These are phyloP conservation scores for Cutaneotrichosporon cutaneum DNA, from an alignment of 1,284 basidiomycete species.

Conservation along the genomic window DNA sequence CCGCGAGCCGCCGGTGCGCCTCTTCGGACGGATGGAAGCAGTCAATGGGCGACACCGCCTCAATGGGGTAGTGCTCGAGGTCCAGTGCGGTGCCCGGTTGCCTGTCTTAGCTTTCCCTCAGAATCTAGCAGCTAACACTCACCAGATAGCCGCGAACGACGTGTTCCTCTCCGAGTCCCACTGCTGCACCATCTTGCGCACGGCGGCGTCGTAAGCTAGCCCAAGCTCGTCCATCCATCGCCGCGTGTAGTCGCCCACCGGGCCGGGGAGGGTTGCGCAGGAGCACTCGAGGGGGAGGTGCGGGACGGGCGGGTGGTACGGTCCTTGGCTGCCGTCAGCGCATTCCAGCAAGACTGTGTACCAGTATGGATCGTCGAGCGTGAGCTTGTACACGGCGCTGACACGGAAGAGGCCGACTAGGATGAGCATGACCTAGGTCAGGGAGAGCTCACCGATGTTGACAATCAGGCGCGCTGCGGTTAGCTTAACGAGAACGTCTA, in stretches of 20 bases:
- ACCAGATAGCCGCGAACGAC: slow-evolving; percentile 46
- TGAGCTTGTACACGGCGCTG: slow-evolving; percentile 49
- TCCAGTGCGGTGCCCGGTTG: slow-evolving; percentile 50
- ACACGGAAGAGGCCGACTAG: slow-evolving; percentile 50
- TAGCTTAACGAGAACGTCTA: background rate
- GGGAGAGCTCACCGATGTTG: slow-evolving; percentile 36
- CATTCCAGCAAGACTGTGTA: slow-evolving; percentile 7
- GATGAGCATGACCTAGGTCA: background rate
- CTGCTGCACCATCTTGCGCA: slow-evolving; percentile 40
- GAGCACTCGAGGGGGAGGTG: slow-evolving; percentile 46
- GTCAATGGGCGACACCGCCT: slow-evolving; percentile 49
- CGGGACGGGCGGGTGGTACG: slow-evolving; percentile 35
- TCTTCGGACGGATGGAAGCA: slow-evolving; percentile 53
- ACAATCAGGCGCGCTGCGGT: slow-evolving; percentile 40
- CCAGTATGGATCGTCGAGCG: slow-evolving; percentile 45
- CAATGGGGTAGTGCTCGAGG: slow-evolving; percentile 47
- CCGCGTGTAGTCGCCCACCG: slow-evolving; percentile 46
- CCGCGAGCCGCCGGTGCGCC: slow-evolving; percentile 49
- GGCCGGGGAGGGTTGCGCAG: slow-evolving; percentile 47
- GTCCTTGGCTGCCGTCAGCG: slow-evolving; percentile 26
- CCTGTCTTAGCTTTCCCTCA: slow-evolving; percentile 38
- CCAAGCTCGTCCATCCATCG: slow-evolving; percentile 49
- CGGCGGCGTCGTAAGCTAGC: slow-evolving; percentile 46
- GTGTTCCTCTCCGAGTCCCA: slow-evolving; percentile 42
- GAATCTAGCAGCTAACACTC: slow-evolving; percentile 6